phyloP scores from a whole-genome alignment of 495 filamentous ascomycete species.

The Penicillium herquei region DNA sequence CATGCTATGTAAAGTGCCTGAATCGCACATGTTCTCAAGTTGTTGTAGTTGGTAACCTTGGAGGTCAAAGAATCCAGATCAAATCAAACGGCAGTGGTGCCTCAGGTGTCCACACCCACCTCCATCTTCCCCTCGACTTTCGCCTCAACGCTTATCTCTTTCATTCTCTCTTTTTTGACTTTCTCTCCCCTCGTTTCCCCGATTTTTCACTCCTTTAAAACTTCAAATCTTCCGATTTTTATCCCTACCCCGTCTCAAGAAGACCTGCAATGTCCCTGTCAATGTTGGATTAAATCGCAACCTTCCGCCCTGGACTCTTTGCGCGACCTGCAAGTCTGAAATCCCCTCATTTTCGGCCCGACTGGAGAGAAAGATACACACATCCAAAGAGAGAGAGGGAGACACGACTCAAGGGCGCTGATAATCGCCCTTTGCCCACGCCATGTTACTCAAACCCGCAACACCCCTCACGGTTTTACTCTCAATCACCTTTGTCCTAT shows the following conservation, averaged over 20 bases:
- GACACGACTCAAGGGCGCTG: slow-evolving; percentile 5
- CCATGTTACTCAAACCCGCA: slow-evolving; percentile 77
- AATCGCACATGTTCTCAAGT: too few species aligned
- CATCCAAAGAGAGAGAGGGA: background rate
- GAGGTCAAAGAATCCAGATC: too few species aligned
- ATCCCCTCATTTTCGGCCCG: slow-evolving; percentile 7
- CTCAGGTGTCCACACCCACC: background rate
- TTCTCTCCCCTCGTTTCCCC: background rate
- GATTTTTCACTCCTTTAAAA: background rate
- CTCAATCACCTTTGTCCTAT: slow-evolving; percentile 77
- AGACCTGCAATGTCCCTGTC: slow-evolving; percentile 18
- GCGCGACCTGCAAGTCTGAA: slow-evolving; percentile 3
- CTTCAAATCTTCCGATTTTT: background rate
- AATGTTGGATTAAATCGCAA: slow-evolving; percentile 14
- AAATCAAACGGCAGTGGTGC: background rate
- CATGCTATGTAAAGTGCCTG: too few species aligned
- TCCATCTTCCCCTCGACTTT: background rate
- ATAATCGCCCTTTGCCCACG: slow-evolving; percentile 21
- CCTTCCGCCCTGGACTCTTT: background rate
- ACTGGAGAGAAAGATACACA: slow-evolving; percentile 5
- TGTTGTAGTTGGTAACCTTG: too few species aligned
- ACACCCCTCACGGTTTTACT: slow-evolving; percentile 88
- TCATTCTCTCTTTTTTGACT: background rate
- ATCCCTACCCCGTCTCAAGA: slow-evolving; percentile 5
- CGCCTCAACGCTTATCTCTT: background rate